Conservation (phyloP, 2,329 filamentous ascomycete genomes). For the Hypocrella siamensis region DNA sequence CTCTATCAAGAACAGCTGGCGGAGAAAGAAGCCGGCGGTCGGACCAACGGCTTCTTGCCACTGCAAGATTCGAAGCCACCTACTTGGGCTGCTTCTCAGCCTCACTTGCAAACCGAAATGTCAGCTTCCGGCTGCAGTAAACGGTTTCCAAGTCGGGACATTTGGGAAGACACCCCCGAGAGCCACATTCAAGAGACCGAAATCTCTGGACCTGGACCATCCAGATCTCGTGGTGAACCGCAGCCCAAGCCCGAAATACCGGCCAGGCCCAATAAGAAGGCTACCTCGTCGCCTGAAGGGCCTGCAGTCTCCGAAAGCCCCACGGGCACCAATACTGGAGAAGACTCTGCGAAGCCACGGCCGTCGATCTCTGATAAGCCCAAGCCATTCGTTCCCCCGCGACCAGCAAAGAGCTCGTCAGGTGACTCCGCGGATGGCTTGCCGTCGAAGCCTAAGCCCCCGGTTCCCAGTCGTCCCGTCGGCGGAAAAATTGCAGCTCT, state of each 20-base stretch:
- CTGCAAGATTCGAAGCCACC: constrained; percentile 19
- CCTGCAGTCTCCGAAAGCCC: constrained; percentile 35
- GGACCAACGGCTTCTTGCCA: constrained; percentile 13
- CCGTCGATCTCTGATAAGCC: constrained; percentile 34
- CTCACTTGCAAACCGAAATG: constrained; percentile 36
- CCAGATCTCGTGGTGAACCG: constrained; percentile 10
- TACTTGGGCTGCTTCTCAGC: constrained; percentile 29
- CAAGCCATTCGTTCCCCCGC: constrained; percentile 45
- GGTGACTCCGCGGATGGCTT: constrained; percentile 25
- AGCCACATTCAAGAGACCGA: constrained; percentile 67
- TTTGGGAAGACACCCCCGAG: constrained; percentile 90
- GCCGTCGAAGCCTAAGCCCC: constrained; percentile 59
- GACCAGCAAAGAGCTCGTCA: constrained; percentile 38
- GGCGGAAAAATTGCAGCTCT: constrained; percentile 82
- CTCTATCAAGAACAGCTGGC: constrained; percentile 50
- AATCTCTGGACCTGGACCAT: constrained; percentile 28
- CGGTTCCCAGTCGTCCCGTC: constrained; percentile 56
- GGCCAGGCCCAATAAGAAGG: constrained; percentile 20
- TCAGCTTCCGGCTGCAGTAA: constrained; percentile 36
- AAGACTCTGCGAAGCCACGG: constrained; percentile 19
- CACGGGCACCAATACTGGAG: constrained; percentile 24
- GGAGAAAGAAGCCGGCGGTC: constrained; percentile 30
- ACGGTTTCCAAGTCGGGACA: constrained; percentile 79
- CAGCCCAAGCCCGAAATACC: constrained; percentile 15
- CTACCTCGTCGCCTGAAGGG: constrained; percentile 20